Evolutionary conservation across 2,329 filamentous ascomycete genomes (phyloP).

Genomic region (Claviceps africana): DNA sequence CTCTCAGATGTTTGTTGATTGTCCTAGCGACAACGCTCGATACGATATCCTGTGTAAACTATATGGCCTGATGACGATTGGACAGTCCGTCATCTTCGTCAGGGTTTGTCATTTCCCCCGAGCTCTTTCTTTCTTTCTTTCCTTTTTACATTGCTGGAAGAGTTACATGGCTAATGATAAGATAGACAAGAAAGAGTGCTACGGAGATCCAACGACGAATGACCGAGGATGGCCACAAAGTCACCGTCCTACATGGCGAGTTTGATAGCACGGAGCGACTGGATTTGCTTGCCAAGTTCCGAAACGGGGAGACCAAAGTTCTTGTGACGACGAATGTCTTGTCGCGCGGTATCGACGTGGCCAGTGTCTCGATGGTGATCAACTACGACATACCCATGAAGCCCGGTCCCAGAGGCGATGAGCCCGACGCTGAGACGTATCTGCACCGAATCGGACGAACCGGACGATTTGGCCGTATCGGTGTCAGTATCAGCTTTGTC

Average conservation of each 20-base stretch:
- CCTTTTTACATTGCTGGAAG: too few species aligned
- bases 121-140: not conserved
- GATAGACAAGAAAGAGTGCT: constrained; percentile 71
- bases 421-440: constrained; percentile 89
- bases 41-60: constrained; percentile 82
- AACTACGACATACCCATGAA: constrained; percentile 85
- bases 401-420: constrained; percentile 44
- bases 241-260: constrained; percentile 78
- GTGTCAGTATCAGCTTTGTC: constrained; percentile 90
- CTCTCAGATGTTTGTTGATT: constrained; percentile 96
- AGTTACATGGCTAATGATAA: constrained; percentile 8
- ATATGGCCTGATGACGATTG: constrained; percentile 91
- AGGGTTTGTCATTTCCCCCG: constrained; percentile 40
- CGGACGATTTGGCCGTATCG: constrained; percentile 89
- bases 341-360: constrained; percentile 87
- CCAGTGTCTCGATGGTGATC: constrained; percentile 88
- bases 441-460: constrained; percentile 96
- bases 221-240: constrained; percentile 77
- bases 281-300: constrained; percentile 71
- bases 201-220: constrained; percentile 75
- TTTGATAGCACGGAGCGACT: constrained; percentile 78
- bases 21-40: constrained; percentile 65
- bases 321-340: constrained; percentile 96
- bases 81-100: constrained; percentile 96
- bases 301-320: constrained; percentile 77